phyloP scores from a whole-genome alignment of 768 basidiomycete species.

The Termitomyces heimii region DNA sequence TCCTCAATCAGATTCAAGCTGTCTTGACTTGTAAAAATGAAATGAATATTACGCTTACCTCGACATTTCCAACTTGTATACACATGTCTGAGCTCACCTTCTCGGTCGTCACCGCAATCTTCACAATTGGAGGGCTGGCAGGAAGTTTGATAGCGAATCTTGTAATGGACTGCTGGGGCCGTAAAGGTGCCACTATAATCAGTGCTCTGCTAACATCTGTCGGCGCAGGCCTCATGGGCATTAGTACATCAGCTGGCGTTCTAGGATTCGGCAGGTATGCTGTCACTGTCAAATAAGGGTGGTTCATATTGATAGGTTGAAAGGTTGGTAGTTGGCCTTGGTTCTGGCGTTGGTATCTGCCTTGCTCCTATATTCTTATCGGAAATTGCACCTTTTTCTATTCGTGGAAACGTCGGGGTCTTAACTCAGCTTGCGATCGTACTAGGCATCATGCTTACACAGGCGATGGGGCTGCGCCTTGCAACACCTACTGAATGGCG shows the following conservation, averaged over 20 bases:
- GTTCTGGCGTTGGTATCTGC: constrained; percentile 68
- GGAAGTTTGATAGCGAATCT: constrained; percentile 68
- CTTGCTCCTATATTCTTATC: constrained; percentile 83
- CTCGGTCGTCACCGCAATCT: constrained; percentile 78
- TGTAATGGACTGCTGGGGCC: constrained; percentile 66
- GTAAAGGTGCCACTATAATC: constrained; percentile 57
- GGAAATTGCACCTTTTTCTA: constrained; percentile 74
- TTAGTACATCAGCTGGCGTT: constrained; percentile 48
- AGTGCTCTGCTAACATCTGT: constrained; percentile 50
- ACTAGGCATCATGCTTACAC: constrained; percentile 82
- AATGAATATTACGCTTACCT: constrained; percentile 14
- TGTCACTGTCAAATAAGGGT: neutral
- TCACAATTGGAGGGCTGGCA: constrained; percentile 81
- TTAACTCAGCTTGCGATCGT: constrained; percentile 82
- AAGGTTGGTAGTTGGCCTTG: constrained; percentile 64
- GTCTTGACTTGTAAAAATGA: constrained; percentile 62
- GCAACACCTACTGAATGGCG: constrained; percentile 73
- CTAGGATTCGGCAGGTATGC: constrained; percentile 64
- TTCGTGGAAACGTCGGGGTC: constrained; percentile 77
- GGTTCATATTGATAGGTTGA: neutral
- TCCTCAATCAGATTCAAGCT: constrained; percentile 82
- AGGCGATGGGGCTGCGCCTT: constrained; percentile 64
- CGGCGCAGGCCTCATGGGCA: constrained; percentile 62
- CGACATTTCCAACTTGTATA: constrained; percentile 66
- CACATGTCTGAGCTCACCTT: constrained; percentile 73